These are phyloP conservation scores for Acacia pycnantha DNA, from an alignment of 331 rosid species.

Conservation along the genomic window DNA sequence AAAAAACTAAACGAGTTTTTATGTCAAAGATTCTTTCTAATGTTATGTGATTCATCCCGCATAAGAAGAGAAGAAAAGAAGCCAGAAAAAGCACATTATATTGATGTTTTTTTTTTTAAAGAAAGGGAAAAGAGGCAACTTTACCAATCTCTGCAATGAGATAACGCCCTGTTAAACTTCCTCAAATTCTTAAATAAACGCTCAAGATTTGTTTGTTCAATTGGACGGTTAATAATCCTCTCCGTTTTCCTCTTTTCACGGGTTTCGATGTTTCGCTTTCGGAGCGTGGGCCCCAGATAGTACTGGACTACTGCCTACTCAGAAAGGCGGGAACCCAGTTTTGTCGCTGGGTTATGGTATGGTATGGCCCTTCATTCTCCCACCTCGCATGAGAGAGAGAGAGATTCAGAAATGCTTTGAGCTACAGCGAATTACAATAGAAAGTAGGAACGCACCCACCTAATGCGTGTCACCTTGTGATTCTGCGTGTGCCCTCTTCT, in stretches of 20 bases:
- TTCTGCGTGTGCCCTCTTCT: neutral
- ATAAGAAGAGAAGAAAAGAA: too few relatives aligned
- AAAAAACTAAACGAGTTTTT: too few relatives aligned
- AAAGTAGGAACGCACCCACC: neutral
- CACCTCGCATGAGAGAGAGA: slow-evolving; percentile 17
- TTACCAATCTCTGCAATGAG: neutral
- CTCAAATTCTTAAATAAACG: slow-evolving; percentile 44
- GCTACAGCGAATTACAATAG: neutral
- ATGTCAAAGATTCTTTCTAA: too few relatives aligned
- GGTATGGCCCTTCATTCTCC: neutral
- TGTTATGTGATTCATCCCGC: too few relatives aligned
- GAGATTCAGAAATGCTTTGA: neutral
- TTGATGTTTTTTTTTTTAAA: neutral
- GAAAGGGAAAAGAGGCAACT: neutral
- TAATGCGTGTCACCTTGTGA: neutral
- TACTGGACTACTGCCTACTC: slow-evolving; percentile 40
- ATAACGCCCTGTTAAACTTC: neutral
- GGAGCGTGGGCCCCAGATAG: slow-evolving; percentile 51
- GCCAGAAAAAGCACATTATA: neutral
- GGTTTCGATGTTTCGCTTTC: slow-evolving; percentile 70
- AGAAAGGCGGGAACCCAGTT: slow-evolving; percentile 82
- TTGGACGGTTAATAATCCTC: slow-evolving; percentile 23
- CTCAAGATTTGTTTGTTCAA: neutral
- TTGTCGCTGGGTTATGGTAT: slow-evolving; percentile 46
- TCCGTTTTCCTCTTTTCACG: slow-evolving; percentile 34